Evolutionary conservation across 495 filamentous ascomycete species (phyloP).

Genomic region (Halenospora varia): DNA sequence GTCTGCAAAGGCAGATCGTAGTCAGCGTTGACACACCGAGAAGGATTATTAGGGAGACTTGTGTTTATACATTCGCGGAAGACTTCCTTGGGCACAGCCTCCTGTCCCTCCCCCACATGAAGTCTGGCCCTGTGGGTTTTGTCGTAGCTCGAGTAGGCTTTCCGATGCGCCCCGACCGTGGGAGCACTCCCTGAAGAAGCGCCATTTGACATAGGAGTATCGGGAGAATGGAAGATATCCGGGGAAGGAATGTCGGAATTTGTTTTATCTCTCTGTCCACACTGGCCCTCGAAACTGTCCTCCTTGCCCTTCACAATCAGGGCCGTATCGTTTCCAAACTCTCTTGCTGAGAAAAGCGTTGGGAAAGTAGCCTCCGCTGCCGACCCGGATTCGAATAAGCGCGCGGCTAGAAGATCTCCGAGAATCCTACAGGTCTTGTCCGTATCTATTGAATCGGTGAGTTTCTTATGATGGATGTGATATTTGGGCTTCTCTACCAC

Average conservation of each 20-base stretch:
- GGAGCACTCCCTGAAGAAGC: conserved; percentile 5
- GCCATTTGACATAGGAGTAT: conserved; percentile 9
- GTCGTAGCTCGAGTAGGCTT: conserved; percentile 1
- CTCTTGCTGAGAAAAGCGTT: conserved; percentile 23
- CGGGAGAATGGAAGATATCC: conserved; percentile 24
- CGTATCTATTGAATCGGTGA: conserved; percentile 23
- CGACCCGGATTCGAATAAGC: conserved; percentile 29
- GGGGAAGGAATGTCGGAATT: conserved; percentile 16
- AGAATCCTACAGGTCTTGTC: conserved; percentile 30
- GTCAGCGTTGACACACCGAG: conserved; percentile 4
- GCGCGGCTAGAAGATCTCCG: conserved; percentile 23
- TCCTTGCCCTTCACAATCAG: conserved; percentile 10
- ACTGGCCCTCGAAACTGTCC: neutral
- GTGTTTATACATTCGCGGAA: conserved; percentile 11
- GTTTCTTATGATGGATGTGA: conserved; percentile 23
- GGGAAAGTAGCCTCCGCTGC: conserved; percentile 30
- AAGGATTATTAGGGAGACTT: conserved; percentile 8
- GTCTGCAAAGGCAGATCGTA: conserved; percentile 11
- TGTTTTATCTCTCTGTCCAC: neutral
- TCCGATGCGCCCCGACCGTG: conserved; percentile 5
- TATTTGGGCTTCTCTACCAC: conserved; percentile 24
- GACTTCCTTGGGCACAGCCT: conserved; percentile 6
- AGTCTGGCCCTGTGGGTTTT: conserved; percentile 1
- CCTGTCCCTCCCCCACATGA: conserved; percentile 3
- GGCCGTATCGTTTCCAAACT: conserved; percentile 9